Evolutionary conservation across 2,329 filamentous ascomycete species (phyloP).

Genomic region (Fusarium lateritium): DNA sequence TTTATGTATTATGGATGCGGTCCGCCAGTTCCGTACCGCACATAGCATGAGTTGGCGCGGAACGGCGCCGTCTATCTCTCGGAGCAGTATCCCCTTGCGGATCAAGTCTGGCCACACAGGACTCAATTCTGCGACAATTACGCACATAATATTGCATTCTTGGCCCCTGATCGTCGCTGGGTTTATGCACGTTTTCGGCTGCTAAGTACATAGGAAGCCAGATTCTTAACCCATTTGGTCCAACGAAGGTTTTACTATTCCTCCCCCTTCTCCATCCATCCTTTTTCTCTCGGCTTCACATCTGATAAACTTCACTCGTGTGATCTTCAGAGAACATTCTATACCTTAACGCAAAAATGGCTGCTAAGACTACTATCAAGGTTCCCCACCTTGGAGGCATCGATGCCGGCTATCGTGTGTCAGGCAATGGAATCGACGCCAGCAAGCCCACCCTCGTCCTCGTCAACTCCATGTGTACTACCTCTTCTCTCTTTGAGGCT

Average conservation of each 20-base stretch:
- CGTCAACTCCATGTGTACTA: slow-evolving; percentile 68
- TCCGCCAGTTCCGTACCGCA: neutral
- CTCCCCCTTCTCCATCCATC: slow-evolving; percentile 3
- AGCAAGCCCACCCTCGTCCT: slow-evolving; percentile 66
- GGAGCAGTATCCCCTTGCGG: slow-evolving; percentile 31
- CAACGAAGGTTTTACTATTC: neutral
- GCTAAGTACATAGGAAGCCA: slow-evolving; percentile 25
- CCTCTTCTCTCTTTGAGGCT: slow-evolving; percentile 60
- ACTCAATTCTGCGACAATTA: slow-evolving; percentile 6
- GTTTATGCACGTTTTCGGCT: neutral
- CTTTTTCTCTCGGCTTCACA: slow-evolving; percentile 1
- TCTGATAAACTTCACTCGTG: slow-evolving; percentile 3
- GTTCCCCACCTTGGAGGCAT: slow-evolving; percentile 66
- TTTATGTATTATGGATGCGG: slow-evolving; percentile 1
- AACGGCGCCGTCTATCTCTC: slow-evolving; percentile 25
- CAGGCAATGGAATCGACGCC: slow-evolving; percentile 61
- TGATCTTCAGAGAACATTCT: slow-evolving; percentile 7
- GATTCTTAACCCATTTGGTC: slow-evolving; percentile 3
- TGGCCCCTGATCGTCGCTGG: slow-evolving; percentile 30
- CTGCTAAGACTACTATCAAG: slow-evolving; percentile 59
- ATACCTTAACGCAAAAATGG: slow-evolving; percentile 47
- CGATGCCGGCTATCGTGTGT: slow-evolving; percentile 61
- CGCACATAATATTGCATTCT: neutral
- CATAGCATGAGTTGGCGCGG: slow-evolving; percentile 18
- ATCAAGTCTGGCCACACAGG: slow-evolving; percentile 15